Percentiles rank a stretch among this genome's conserved stretches.
Evolutionary conservation across 768 basidiomycete genomes (phyloP).

Genomic region (Coprinopsis strossmayeri): DNA sequence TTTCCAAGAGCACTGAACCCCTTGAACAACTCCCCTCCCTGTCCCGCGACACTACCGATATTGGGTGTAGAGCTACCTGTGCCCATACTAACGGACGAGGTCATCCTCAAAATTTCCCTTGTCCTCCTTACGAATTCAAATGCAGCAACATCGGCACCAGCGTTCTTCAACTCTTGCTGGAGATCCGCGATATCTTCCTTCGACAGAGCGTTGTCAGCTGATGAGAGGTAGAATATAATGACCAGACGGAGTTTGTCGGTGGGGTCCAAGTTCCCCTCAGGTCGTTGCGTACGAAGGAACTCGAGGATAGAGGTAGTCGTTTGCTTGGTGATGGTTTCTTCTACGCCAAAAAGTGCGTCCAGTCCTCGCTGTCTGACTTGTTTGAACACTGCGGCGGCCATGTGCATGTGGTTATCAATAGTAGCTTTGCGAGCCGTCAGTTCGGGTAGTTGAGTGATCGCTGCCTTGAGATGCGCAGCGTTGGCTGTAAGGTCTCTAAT

Average conservation of each 20-base stretch:
- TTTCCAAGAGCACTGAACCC: slow-evolving; percentile 92
- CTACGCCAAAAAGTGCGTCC: slow-evolving; percentile 95
- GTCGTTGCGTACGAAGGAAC: slow-evolving; percentile 59
- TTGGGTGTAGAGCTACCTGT: slow-evolving; percentile 60
- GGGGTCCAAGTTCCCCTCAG: slow-evolving; percentile 49
- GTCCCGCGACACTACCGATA: slow-evolving; percentile 49
- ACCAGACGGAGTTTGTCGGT: slow-evolving; percentile 90
- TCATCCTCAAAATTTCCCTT: slow-evolving; percentile 91
- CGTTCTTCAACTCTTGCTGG: slow-evolving; percentile 78
- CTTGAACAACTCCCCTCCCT: slow-evolving; percentile 85
- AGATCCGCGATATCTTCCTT: slow-evolving; percentile 88
- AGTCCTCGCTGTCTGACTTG: slow-evolving; percentile 93
- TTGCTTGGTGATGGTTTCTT: slow-evolving; percentile 85
- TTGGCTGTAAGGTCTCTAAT: slow-evolving; percentile 86
- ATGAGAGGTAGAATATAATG: slow-evolving; percentile 91
- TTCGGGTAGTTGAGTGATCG: slow-evolving; percentile 95
- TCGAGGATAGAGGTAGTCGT: slow-evolving; percentile 78
- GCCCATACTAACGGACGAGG: slow-evolving; percentile 50
- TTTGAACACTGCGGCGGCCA: slow-evolving; percentile 90
- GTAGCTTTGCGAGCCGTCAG: slow-evolving; percentile 95
- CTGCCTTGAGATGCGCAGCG: slow-evolving; percentile 91
- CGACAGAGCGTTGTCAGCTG: slow-evolving; percentile 69
- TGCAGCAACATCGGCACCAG: slow-evolving; percentile 73
- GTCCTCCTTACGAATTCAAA: slow-evolving; percentile 92
- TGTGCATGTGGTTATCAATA: slow-evolving; percentile 98